These are phyloP conservation scores for Funneliformis geosporum DNA, from an alignment of 192 early-diverging fungal genomes.

Conservation along the genomic window DNA sequence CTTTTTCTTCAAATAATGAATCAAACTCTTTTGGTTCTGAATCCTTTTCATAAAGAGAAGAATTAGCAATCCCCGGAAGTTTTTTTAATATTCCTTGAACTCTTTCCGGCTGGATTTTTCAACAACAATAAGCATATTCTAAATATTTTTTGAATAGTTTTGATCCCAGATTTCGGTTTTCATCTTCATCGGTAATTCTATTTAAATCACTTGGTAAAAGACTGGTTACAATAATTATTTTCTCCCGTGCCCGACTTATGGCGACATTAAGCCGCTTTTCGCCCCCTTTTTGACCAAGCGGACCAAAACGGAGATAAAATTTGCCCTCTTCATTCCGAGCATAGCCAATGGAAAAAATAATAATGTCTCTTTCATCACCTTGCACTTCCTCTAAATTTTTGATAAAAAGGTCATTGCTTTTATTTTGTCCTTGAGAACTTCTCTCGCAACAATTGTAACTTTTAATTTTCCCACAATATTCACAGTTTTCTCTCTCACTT, in stretches of 20 bases:
- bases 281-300: neutral
- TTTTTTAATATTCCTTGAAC: neutral
- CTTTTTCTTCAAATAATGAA: neutral
- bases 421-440: no score
- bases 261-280: neutral
- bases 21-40: neutral
- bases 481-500: no score
- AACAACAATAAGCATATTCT: constrained; percentile 1
- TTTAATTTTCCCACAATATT: no score
- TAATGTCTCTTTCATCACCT: neutral
- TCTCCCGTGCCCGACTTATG: neutral
- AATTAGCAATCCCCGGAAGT: neutral
- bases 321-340: neutral
- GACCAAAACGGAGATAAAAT: neutral
- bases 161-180: neutral
- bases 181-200: neutral
- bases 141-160: constrained; percentile 2
- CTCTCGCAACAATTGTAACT: no score
- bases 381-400: neutral
- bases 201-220: neutral
- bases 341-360: constrained; percentile 1
- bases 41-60: neutral
- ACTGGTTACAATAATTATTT: neutral
- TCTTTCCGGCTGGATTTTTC: neutral
- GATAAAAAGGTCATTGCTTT: neutral